Evolutionary conservation across 768 basidiomycete species (phyloP), one percentile per base, ranked within the genome.

Genomic region (Serendipita sp.): DNA sequence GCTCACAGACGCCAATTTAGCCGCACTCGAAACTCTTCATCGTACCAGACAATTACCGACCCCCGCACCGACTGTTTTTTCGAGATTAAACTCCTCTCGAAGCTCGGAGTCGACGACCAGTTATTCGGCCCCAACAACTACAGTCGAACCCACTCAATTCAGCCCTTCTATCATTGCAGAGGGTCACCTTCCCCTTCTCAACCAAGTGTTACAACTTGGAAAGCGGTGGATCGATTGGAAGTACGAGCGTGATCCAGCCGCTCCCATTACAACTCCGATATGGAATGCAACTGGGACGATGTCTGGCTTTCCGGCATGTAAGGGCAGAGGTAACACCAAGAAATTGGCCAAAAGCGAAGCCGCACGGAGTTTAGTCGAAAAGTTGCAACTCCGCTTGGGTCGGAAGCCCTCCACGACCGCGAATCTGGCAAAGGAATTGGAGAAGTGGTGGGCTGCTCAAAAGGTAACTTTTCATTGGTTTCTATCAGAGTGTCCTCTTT

Each of bases 301-400:
- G 56, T 79, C 83, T 48, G 82, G 82, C 2, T 75, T 80, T 61
- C 73, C 77, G 51, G 77, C 78, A 72, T 88, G 86, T 3, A 69
- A 70, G 13, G 88, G 88, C 0, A 77, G 74, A 62, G 88, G 86
- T 9, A 80, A 78, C 66, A 89, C 86, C 43, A 91, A 90, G 78
- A 87, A 84, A 70, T 79, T 80, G 1, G 88, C 88, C 1, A 78
- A 84, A 69, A 88, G 89, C 68, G 88, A 88, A 69, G 88, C 88
- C 3, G 88, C 88, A 31, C 20, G 53, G 11, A 34, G 33, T 24
- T 31, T 58, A 9, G 30, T 58, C 14, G 26, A 11, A 0, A 26
- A 58, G 11, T 24, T 58, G 33, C 53, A 58, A 31, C 9, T 0
- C 17, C 53, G 53, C 13, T 20, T 58, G 4, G 53, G 53, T 11